A percentile compares a stretch with the other conserved stretches of the same genome.
Conservation (phyloP, 2,329 filamentous ascomycete species). For the Colletotrichum chlorophyti region DNA sequence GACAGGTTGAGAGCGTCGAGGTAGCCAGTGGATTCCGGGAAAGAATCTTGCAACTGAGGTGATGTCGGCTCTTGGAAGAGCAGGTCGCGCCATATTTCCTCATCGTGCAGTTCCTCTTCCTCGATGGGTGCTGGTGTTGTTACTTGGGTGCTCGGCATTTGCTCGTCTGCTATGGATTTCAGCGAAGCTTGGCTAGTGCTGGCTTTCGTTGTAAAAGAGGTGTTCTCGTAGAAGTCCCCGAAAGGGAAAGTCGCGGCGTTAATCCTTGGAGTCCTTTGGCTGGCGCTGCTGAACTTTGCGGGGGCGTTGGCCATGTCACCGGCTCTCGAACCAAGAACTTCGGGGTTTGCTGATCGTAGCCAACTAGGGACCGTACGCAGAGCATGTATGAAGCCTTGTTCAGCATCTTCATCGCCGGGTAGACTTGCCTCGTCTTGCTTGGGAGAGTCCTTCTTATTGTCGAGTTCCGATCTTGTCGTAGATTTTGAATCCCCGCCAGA, state of each 20-base stretch:
- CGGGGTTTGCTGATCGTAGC: not conserved
- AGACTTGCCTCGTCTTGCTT: conserved; percentile 8
- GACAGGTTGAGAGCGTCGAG: conserved; percentile 11
- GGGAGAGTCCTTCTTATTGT: not conserved
- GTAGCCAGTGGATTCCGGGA: conserved; percentile 5
- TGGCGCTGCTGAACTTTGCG: not conserved
- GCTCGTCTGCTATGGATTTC: not conserved
- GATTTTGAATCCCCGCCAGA: not conserved
- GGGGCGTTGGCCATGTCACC: no score
- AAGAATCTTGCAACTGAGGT: conserved; percentile 1
- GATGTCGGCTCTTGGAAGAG: not conserved
- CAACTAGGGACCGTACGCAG: conserved; percentile 16
- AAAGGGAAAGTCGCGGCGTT: not conserved
- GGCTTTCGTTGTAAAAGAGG: not conserved
- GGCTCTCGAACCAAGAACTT: no score
- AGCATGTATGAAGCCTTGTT: not conserved
- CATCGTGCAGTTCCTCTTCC: not conserved
- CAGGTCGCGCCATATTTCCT: not conserved
- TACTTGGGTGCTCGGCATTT: not conserved
- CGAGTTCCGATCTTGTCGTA: conserved; percentile 4
- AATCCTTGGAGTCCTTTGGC: not conserved
- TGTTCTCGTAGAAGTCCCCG: not conserved
- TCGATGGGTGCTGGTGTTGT: not conserved
- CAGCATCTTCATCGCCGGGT: not conserved
- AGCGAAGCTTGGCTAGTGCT: conserved; percentile 11